phyloP scores from a whole-genome alignment of 75 land plant genomes.

The Ceratopteris richardii region DNA sequence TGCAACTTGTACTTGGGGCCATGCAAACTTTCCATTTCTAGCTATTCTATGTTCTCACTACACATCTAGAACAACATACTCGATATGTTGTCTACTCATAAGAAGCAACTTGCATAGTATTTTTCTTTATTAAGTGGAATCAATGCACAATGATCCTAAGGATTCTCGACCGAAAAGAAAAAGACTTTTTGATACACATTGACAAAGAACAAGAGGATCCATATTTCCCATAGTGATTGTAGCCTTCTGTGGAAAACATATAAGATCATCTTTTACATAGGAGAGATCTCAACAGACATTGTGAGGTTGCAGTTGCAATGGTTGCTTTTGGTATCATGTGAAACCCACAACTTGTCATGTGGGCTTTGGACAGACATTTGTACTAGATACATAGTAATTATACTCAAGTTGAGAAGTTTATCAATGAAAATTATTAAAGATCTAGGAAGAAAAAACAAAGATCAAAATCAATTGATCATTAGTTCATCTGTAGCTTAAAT shows the following conservation, averaged over 20 bases:
- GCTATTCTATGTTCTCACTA: conserved; percentile 28
- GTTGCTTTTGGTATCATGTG: conserved; percentile 67
- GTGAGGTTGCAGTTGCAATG: conserved; percentile 66
- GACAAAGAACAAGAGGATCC: conserved; percentile 66
- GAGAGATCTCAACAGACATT: conserved; percentile 68
- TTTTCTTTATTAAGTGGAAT: conserved; percentile 67
- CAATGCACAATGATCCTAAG: conserved; percentile 37
- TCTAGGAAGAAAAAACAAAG: too few species aligned
- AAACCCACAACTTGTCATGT: conserved; percentile 65
- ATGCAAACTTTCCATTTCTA: conserved; percentile 34
- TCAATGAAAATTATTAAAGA: too few species aligned
- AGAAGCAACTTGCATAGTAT: conserved; percentile 37
- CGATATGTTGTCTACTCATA: conserved; percentile 56
- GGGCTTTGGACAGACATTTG: conserved; percentile 37
- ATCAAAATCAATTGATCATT: too few species aligned
- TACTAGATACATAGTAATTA: too few species aligned
- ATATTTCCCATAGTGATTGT: conserved; percentile 48
- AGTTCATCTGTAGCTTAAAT: too few species aligned
- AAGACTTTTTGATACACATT: conserved; percentile 46
- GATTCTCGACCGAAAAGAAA: conserved; percentile 54
- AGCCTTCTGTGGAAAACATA: conserved; percentile 66
- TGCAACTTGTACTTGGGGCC: conserved; percentile 58
- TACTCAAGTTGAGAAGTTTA: too few species aligned
- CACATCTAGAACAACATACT: conserved; percentile 60
- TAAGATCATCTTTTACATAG: conserved; percentile 72